phyloP scores from a whole-genome alignment of 306 rosid genomes.

The Cucurbita maxima region DNA sequence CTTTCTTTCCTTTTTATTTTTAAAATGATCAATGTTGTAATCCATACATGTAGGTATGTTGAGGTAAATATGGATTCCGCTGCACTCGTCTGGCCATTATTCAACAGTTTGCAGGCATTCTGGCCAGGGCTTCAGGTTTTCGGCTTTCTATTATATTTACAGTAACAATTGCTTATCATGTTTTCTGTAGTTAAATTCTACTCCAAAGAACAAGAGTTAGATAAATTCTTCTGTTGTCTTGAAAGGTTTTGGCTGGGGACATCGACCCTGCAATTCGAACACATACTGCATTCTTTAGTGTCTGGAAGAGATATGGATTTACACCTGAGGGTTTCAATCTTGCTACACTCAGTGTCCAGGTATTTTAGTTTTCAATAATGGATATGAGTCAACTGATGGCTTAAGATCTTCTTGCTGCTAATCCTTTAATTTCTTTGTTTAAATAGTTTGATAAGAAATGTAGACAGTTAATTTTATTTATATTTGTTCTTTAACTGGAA shows the following conservation, averaged over 20 bases:
- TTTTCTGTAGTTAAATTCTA: constrained; percentile 8
- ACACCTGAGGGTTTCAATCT: constrained; percentile 98
- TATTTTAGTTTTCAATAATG: constrained; percentile 21
- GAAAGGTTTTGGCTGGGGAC: constrained; percentile 96
- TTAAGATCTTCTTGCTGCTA: neutral
- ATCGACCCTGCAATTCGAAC: constrained; percentile 85
- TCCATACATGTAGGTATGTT: constrained; percentile 55
- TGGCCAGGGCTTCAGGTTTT: constrained; percentile 99
- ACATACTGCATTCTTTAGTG: constrained; percentile 88
- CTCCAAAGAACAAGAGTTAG: constrained; percentile 2
- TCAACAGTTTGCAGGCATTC: constrained; percentile 96
- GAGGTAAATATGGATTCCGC: constrained; percentile 98
- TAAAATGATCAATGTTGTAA: neutral
- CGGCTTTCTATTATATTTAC: constrained; percentile 5
- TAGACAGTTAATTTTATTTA: neutral
- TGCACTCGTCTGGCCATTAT: constrained; percentile 91
- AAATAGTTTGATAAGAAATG: neutral
- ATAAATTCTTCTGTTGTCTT: constrained; percentile 13
- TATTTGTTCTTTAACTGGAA: neutral
- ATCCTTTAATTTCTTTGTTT: neutral
- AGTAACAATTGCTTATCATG: constrained; percentile 7
- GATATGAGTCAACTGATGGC: neutral
- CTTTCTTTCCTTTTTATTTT: neutral
- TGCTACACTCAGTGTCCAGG: constrained; percentile 90
- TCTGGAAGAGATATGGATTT: constrained; percentile 93